phyloP scores from a whole-genome alignment of 2,329 filamentous ascomycete genomes.

The Aspergillus novoparasiticus region DNA sequence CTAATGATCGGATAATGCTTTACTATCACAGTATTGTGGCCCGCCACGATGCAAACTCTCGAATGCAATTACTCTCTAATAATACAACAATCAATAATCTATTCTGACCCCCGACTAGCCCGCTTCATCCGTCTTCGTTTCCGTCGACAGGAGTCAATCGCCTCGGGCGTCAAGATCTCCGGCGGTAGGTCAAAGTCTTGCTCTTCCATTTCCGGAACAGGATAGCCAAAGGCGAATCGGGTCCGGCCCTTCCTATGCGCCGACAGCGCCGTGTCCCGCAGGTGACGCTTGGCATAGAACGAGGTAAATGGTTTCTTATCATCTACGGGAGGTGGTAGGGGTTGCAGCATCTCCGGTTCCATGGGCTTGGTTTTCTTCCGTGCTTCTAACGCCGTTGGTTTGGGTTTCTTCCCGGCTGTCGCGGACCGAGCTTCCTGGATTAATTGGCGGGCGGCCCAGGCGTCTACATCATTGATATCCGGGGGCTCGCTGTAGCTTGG shows the following conservation, averaged over 20 bases:
- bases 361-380: conserved; percentile 10
- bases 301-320: conserved; percentile 70
- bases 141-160: conserved; percentile 44
- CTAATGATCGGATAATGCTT: neutral
- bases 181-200: conserved; percentile 74
- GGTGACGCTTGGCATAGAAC: conserved; percentile 79
- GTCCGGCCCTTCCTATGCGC: conserved; percentile 70
- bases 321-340: conserved; percentile 35
- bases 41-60: neutral
- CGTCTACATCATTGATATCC: conserved; percentile 71
- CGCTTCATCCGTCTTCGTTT: conserved; percentile 40
- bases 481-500: conserved; percentile 56
- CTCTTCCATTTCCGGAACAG: conserved; percentile 72
- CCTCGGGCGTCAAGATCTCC: conserved; percentile 53
- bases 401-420: conserved; percentile 45
- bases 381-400: conserved; percentile 17
- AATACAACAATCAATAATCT: conserved; percentile 8
- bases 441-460: conserved; percentile 72
- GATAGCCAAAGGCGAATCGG: conserved; percentile 77
- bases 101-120: conserved; percentile 24
- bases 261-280: conserved; percentile 78
- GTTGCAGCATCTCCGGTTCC: neutral
- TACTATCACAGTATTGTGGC: neutral
- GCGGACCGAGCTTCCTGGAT: conserved; percentile 69
- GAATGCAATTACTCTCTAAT: neutral